A percentile compares a stretch with the other conserved stretches of the same genome.
phyloP scores from a whole-genome alignment of 805 yeast species.

The Metschnikowia baotianmanensis region DNA sequence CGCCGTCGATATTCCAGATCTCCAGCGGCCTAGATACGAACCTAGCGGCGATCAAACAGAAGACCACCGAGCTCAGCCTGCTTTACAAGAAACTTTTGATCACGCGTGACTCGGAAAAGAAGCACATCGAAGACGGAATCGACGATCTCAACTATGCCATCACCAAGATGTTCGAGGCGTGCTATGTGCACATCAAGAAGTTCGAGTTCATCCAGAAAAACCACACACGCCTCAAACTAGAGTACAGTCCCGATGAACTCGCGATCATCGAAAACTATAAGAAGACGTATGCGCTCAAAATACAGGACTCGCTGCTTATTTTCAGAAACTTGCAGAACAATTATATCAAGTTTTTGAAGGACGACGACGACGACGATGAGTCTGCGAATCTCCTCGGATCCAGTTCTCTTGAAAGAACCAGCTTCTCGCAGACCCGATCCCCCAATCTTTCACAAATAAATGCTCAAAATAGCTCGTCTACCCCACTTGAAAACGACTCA shows the following conservation, averaged over 20 bases:
- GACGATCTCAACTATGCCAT: conserved; percentile 74
- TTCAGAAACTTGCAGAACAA: conserved; percentile 87
- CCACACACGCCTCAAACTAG: conserved; percentile 41
- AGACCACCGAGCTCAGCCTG: conserved; percentile 59
- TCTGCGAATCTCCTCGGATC: conserved; percentile 3
- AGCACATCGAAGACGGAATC: conserved; percentile 70
- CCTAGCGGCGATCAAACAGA: conserved; percentile 48
- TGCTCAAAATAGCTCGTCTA: too few relatives aligned
- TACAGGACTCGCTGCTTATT: conserved; percentile 73
- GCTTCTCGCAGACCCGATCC: too few relatives aligned
- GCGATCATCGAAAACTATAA: conserved; percentile 76
- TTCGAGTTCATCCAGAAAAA: conserved; percentile 45
- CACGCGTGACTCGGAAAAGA: conserved; percentile 84
- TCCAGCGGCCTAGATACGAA: conserved; percentile 68
- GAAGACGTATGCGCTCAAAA: conserved; percentile 78
- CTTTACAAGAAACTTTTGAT: conserved; percentile 79
- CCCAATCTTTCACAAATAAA: too few relatives aligned
- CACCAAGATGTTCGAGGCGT: conserved; percentile 72
- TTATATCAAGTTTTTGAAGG: conserved; percentile 78
- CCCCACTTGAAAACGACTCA: conserved; percentile 15
- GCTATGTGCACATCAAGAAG: conserved; percentile 73
- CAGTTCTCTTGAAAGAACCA: too few relatives aligned
- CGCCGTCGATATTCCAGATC: conserved; percentile 77
- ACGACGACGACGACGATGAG: conserved; percentile 64
- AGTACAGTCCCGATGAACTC: conserved; percentile 47